phyloP scores from a whole-genome alignment of 2,329 filamentous ascomycete genomes.

The Colletotrichum scovillei region DNA sequence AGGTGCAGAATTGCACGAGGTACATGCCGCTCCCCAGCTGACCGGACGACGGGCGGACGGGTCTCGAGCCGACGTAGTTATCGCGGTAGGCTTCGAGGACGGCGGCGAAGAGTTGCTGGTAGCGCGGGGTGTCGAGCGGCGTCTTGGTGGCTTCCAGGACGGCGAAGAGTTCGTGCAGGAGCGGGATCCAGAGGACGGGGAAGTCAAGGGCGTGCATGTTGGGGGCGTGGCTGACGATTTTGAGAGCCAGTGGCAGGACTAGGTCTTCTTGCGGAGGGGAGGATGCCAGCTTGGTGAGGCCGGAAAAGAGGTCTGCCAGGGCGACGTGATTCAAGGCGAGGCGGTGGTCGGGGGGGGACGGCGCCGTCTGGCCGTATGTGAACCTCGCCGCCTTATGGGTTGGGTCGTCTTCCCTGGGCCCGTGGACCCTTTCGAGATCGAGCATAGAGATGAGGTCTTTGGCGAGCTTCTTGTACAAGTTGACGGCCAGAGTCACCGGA shows the following conservation, averaged over 20 bases:
- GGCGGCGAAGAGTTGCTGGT: slow-evolving; percentile 40
- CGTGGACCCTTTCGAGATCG: slow-evolving; percentile 2
- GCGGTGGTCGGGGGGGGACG: neutral
- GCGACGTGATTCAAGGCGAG: neutral
- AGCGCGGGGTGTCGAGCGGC: slow-evolving; percentile 33
- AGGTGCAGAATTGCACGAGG: slow-evolving; percentile 36
- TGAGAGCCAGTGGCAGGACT: slow-evolving; percentile 36
- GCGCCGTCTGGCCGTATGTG: neutral
- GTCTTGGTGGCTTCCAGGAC: slow-evolving; percentile 28
- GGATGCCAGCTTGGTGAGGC: slow-evolving; percentile 24
- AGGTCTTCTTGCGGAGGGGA: slow-evolving; percentile 36
- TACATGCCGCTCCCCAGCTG: slow-evolving; percentile 8
- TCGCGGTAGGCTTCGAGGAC: slow-evolving; percentile 39
- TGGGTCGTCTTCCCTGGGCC: neutral
- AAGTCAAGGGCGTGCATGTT: slow-evolving; percentile 37
- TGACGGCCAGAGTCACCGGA: neutral
- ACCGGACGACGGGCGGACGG: neutral
- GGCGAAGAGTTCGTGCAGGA: slow-evolving; percentile 39
- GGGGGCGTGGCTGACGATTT: slow-evolving; percentile 32
- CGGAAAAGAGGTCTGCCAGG: slow-evolving; percentile 2
- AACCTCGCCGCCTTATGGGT: neutral
- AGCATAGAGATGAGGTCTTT: neutral
- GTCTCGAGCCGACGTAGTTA: slow-evolving; percentile 38
- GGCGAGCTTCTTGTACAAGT: slow-evolving; percentile 8
- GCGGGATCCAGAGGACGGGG: slow-evolving; percentile 44